Evolutionary conservation across 306 rosid species (phyloP), one percentile per base, ranked within the genome.

Genomic region (Rosa rugosa): DNA sequence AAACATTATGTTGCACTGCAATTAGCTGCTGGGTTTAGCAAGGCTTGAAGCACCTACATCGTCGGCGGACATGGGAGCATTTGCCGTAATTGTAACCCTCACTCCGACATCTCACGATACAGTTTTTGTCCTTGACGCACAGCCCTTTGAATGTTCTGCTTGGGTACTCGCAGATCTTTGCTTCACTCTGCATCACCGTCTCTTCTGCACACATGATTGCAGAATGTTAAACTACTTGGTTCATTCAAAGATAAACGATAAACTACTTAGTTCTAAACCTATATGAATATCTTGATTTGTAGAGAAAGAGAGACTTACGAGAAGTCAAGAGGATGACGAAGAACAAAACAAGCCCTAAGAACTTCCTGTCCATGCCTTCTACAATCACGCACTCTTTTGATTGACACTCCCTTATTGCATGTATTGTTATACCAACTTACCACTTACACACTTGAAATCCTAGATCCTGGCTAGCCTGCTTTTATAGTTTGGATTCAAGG

Each of bases 41-140:
- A 34, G 69, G 8, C 44, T 64, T 64, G 9, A 34, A 12, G 69
- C 42, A 64, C 18, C 1, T 13, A 54, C 73, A 44, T 3, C 11
- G 73, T 27, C 73, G 73, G 1, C 11, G 54, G 38, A 44, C 4
- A 69, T 64, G 44, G 2, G 73, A 69, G 73, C 73, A 69, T 69
- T 69, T 22, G 38, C 54, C 54, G 18, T 42, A 45, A 22, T 25
- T 47, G 14, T 69, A 45, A 12, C 73, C 75, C 59, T 71, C 59
- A 8, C 59, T 45, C 5, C 9, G 22, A 36, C 75, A 14, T 14
- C 11, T 22, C 38, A 69, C 54, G n/a, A 44, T 5, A 2, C 73
- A 69, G 36, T 4, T 44, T 3, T 4, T 42, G 12, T 69, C 54
- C 17, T 11, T 22, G 38, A 44, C 1, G 20, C 73, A 44, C 6